phyloP scores from a whole-genome alignment of 176 grass and related monocot species.

The Bromus sterilis region DNA sequence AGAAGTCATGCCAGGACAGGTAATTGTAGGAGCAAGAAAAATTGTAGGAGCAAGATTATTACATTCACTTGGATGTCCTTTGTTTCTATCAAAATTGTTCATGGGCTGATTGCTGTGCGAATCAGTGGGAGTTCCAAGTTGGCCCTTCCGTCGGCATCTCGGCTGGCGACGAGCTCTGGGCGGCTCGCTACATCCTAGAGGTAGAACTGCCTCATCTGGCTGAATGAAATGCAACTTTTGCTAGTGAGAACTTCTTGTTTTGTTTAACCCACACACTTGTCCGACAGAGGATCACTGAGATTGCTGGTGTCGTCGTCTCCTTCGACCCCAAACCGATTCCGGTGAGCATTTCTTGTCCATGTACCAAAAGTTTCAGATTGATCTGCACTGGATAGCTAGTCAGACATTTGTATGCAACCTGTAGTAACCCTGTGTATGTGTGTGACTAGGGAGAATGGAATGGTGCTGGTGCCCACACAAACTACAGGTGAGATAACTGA shows the following conservation, averaged over 20 bases:
- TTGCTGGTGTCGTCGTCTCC: conserved; percentile 56
- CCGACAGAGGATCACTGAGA: conserved; percentile 85
- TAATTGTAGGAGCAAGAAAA: neutral
- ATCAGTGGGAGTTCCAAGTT: conserved; percentile 89
- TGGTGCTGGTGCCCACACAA: conserved; percentile 80
- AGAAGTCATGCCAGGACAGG: conserved; percentile 92
- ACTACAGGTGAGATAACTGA: conserved; percentile 53
- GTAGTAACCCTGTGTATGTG: neutral
- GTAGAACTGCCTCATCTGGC: conserved; percentile 19
- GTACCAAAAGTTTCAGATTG: neutral
- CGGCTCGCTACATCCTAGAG: conserved; percentile 82
- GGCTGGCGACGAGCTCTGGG: conserved; percentile 63
- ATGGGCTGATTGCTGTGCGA: neutral
- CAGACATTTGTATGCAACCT: neutral
- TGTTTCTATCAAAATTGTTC: neutral
- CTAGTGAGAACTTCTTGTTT: neutral
- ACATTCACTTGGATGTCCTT: neutral
- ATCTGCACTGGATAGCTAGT: neutral
- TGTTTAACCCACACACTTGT: neutral
- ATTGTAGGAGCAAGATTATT: neutral
- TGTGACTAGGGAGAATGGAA: conserved; percentile 76
- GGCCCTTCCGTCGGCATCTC: conserved; percentile 62
- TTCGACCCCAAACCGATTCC: conserved; percentile 81
- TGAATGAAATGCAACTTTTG: neutral
- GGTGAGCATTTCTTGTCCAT: conserved; percentile 8